Base-by-base conservation (phyloP, 331 rosid genomes). In the Erythrophleum ivorense region DNA sequence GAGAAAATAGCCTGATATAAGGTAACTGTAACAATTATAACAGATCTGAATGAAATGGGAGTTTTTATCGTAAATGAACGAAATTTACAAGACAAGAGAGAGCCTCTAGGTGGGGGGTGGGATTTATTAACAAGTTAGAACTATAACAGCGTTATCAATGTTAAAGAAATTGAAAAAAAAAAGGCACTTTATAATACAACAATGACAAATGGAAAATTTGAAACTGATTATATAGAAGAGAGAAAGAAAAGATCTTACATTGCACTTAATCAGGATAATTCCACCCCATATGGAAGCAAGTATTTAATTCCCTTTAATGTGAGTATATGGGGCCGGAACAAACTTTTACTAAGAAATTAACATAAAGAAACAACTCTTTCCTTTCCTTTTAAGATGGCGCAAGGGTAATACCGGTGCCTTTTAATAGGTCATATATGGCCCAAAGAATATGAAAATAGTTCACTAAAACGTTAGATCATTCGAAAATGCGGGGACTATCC, bases 1-100 rank as follows among this genome's bases (percentile, higher is more conserved):
- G 29, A 81, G 78, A 72, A 75, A 66, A 36, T 59, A 79, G 43
- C 74, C 63, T 63, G 45, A 78, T 50, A 70, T 41, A 75, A 62
- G 62, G 14, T 3, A 33, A 62, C 33, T 12, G 31, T 5, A 12
- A 76, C 45, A 72, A 41, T 34, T 68, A 52, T n/a, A 78, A 54
- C 59, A 36, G 64, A n/a, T 46, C 64, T 75, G 59, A 41, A 62
- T 53, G 53, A 46, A 60, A 76, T 13, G 31, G 9, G 29, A 50
- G 10, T 14, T 59, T 86, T 83, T 71, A 54, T 19, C 40, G 14
- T 50, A 19, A 31, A 80, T 45, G 67, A 68, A 31, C 66, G 77
- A 19, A 16, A 67, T 67, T 62, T 13, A 73, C 76, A 40, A 0
- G 3, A 71, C 33, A 71, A 74, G 76, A 63, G 66, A n/a, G 62